Percentiles rank a stretch among this genome's conserved stretches.
These are phyloP conservation scores for Daedaleopsis sinensis DNA, from an alignment of 768 basidiomycete species.

Conservation along the genomic window DNA sequence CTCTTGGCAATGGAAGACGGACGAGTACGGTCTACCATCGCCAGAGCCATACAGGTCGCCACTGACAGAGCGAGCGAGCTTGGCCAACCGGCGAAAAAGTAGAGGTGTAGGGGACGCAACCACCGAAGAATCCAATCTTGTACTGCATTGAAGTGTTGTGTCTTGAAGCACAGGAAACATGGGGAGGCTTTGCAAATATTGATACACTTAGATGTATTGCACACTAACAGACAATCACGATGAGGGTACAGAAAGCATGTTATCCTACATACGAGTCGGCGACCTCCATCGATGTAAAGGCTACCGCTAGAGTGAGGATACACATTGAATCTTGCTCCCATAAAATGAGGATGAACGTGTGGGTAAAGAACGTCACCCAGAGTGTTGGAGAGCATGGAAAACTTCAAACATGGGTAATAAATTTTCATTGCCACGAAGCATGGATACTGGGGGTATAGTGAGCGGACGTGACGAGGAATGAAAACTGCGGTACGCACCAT, in stretches of 20 bases:
- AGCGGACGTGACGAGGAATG: background rate
- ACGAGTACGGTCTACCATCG: slow-evolving; percentile 89
- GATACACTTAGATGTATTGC: background rate
- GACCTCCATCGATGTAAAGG: slow-evolving; percentile 15
- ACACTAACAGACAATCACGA: background rate
- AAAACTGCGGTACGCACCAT: slow-evolving; percentile 15
- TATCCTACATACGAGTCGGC: slow-evolving; percentile 13
- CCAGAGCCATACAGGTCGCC: slow-evolving; percentile 91
- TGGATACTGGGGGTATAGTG: background rate
- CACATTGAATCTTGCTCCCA: slow-evolving; percentile 68
- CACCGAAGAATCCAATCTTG: background rate
- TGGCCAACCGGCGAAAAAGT: slow-evolving; percentile 69
- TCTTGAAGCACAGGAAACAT: too few relatives aligned
- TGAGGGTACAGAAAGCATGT: background rate
- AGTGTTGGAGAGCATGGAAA: slow-evolving; percentile 88
- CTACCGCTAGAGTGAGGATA: slow-evolving; percentile 15
- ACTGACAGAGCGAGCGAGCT: slow-evolving; percentile 87
- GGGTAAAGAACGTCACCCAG: slow-evolving; percentile 77
- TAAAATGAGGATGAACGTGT: slow-evolving; percentile 97
- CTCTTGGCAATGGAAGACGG: slow-evolving; percentile 94
- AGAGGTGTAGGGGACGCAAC: background rate
- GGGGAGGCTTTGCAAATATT: too few relatives aligned
- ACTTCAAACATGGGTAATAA: background rate
- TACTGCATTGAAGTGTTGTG: too few relatives aligned
- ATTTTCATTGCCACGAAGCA: background rate